Evolutionary conservation across 495 filamentous ascomycete genomes (phyloP).

Genomic region (Talaromyces wortmannii): DNA sequence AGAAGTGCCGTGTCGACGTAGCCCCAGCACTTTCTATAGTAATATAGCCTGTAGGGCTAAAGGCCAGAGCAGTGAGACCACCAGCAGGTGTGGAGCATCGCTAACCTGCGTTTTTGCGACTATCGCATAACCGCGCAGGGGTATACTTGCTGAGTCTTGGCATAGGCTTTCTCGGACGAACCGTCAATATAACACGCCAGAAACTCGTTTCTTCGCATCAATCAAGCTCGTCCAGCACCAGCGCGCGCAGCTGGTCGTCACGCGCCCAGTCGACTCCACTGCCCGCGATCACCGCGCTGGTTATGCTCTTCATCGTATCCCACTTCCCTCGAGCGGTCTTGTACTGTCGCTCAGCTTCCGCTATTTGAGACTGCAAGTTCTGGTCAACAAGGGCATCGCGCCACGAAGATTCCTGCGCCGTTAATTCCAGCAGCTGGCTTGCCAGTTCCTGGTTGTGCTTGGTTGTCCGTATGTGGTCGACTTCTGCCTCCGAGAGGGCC

Average conservation of each 20-base stretch:
- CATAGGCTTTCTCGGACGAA: too few relatives aligned
- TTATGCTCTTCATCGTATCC: conserved; percentile 68
- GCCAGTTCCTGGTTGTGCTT: conserved; percentile 57
- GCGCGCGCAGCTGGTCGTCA: conserved; percentile 57
- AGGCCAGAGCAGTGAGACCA: too few relatives aligned
- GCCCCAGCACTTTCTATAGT: too few relatives aligned
- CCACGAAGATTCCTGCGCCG: conserved; percentile 46
- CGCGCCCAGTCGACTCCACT: conserved; percentile 81
- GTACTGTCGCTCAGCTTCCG: conserved; percentile 47
- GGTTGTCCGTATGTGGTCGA: conserved; percentile 45
- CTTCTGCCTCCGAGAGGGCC: conserved; percentile 46
- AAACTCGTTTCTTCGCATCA: neutral
- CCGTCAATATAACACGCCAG: too few relatives aligned
- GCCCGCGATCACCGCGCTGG: conserved; percentile 67
- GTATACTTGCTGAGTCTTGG: too few relatives aligned
- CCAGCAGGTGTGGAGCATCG: too few relatives aligned
- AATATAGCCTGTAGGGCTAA: too few relatives aligned
- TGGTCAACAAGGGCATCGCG: conserved; percentile 42
- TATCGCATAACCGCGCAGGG: too few relatives aligned
- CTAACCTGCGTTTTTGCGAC: too few relatives aligned
- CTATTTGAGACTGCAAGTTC: conserved; percentile 43
- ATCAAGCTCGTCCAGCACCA: conserved; percentile 61
- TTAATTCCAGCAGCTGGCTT: conserved; percentile 51
- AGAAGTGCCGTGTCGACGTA: too few relatives aligned
- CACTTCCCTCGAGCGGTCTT: conserved; percentile 53